Evolutionary conservation across 805 yeast genomes (phyloP), one percentile per base, ranked within the genome.

Genomic region (Spathaspora passalidarum): DNA sequence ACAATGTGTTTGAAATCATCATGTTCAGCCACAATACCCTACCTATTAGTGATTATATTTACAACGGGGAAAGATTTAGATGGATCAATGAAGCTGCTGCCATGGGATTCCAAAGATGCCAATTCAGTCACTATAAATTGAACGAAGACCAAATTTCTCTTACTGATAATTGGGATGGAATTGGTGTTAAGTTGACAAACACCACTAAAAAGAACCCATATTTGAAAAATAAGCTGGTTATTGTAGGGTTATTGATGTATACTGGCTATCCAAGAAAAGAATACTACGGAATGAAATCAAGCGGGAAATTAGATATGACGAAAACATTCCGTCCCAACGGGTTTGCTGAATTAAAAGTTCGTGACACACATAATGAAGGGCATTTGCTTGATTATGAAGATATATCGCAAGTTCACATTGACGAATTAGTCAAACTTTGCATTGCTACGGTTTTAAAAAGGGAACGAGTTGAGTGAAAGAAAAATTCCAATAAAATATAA

Each of bases 21-120:
- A 32, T 48, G 43, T 48, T 45, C 43, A 22, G 45, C 19, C 51
- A 48, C 36, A 29, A 40, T n/a, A 45, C 36, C 11, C 25, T 45
- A 13, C 51, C 51, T 6, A 45, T 48, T 9, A 16, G 19, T 21
- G 51, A 48, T 42, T 48, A 48, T 22, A 40, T 45, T 10, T 48
- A 42, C 29, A 21, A 45, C 2, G 47, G 44, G 6, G 20, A 45
- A 13, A 39, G 32, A 10, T 34, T 36, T 22, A 22, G 51, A 20
- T 48, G 51, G 51, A 39, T 45, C 18, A 39, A 42, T 19, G 51
- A 42, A 16, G 37, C 41, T 3, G 25, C n/a, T 14, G 7, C 25
- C 19, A 32, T 16, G 14, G 41, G 40, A 5, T 44, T 38, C 14
- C 44, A 39, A 10, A 44, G 25, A 26, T 48, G 38, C 25, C 41